Conservation (phyloP, 2,329 filamentous ascomycete genomes). For the Sclerotinia minor region DNA sequence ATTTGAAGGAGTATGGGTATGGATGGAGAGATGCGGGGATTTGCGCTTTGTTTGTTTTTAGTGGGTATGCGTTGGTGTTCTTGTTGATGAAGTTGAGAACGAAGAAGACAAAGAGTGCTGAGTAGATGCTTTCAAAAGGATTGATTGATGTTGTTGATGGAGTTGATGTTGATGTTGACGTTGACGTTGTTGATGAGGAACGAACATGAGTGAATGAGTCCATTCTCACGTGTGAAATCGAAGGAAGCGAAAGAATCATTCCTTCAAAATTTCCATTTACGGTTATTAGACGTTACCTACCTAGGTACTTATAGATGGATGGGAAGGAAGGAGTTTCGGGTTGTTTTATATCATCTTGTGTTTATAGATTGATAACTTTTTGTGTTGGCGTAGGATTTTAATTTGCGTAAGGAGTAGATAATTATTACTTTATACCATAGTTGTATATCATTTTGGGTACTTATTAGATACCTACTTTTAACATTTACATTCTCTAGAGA, state of each 20-base stretch:
- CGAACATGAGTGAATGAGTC: not conserved
- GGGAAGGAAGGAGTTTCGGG: not conserved
- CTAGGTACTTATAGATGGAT: no score
- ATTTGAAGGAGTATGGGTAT: slow-evolving; percentile 60
- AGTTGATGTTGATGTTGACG: no score
- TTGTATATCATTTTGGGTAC: not conserved
- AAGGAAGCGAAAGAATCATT: not conserved
- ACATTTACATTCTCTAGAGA: slow-evolving; percentile 12
- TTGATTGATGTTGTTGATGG: no score
- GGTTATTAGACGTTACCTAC: not conserved
- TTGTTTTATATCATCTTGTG: slow-evolving; percentile 6
- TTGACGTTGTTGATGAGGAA: no score
- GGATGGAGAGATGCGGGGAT: slow-evolving; percentile 66
- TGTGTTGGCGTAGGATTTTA: slow-evolving; percentile 2
- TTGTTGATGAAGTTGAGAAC: slow-evolving; percentile 52
- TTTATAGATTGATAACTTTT: not conserved
- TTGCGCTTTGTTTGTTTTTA: slow-evolving; percentile 47
- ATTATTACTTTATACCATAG: slow-evolving; percentile 3
- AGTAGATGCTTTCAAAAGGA: slow-evolving; percentile 18
- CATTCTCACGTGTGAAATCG: not conserved
- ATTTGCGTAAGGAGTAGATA: not conserved
- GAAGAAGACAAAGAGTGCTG: slow-evolving; percentile 49
- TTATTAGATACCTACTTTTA: not conserved
- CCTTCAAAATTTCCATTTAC: no score
- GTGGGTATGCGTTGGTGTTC: slow-evolving; percentile 48